Evolutionary conservation across 1,139 yeast species (phyloP).

Genomic region (Martiniozyma asiatica): DNA sequence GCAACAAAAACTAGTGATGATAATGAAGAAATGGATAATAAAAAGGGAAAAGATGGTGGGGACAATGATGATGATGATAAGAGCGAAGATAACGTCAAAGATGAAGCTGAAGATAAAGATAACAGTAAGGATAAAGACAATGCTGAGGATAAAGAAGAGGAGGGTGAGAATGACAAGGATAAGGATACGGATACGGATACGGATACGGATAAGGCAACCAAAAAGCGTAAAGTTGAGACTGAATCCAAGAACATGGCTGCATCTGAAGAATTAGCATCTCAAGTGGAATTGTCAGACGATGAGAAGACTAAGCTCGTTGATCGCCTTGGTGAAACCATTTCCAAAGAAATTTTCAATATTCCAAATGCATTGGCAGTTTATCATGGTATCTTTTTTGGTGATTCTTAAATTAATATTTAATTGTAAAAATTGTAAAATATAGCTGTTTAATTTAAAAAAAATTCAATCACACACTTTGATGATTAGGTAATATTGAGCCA

Average conservation of each 20-base stretch:
- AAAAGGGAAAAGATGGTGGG: constrained; percentile 30
- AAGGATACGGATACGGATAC: too few relatives aligned
- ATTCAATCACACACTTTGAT: too few relatives aligned
- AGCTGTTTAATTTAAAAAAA: too few relatives aligned
- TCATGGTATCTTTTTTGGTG: constrained; percentile 74
- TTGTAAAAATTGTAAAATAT: too few relatives aligned
- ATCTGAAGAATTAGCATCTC: constrained; percentile 9
- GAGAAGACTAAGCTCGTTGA: constrained; percentile 35
- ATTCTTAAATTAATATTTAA: too few relatives aligned
- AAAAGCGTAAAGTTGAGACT: too few relatives aligned
- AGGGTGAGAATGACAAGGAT: constrained; percentile 40
- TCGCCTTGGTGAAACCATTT: constrained; percentile 52
- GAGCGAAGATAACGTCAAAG: constrained; percentile 36
- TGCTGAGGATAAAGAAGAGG: constrained; percentile 48
- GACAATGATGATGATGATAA: constrained; percentile 47
- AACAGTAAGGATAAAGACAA: constrained; percentile 35
- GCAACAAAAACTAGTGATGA: constrained; percentile 14
- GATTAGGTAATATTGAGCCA: too few relatives aligned
- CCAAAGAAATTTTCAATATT: constrained; percentile 37
- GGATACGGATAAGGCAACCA: too few relatives aligned
- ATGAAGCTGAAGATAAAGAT: constrained; percentile 26
- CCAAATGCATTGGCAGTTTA: constrained; percentile 45
- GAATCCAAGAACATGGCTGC: too few relatives aligned
- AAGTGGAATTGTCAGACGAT: constrained; percentile 28
- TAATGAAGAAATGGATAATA: too few relatives aligned